Base-by-base conservation (phyloP, 2,329 filamentous ascomycete species). In the Myriangium duriaei region DNA sequence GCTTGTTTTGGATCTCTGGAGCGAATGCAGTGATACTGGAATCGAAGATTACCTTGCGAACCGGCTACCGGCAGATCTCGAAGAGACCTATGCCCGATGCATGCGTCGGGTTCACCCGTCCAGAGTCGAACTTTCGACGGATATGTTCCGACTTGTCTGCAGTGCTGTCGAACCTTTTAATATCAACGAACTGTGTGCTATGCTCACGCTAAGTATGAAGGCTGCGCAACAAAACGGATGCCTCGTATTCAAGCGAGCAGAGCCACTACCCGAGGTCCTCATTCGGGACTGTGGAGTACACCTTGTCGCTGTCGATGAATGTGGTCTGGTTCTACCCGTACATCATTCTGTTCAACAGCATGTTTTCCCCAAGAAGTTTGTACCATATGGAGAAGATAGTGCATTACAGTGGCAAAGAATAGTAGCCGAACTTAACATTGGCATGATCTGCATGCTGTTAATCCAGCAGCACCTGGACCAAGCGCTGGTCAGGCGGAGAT, bases 311-410 rank as follows among this genome's bases (percentile, higher is more conserved):
- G 32, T 15, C 10, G 32, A 14, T 11, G n/a, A 26, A n/a, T 32
- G 19, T 11, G 32, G n/a, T 9, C 29, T 19, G 3, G 35, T 42
- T 4, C n/a, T 16, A 5, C 41, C 35, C 2, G 21, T 37, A 5
- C 41, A 42, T 24, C 41, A 42, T 30, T 42, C 41, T 4, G 41
- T 42, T 4, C 30, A n/a, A 6, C 21, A 32, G 11, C 21, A 36
- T 19, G 17, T 36, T 7, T 26, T 26, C n/a, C 21, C 21, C 21
- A 7, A 7, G 21, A 7, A 26, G 21, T n/a, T n/a, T 7, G 7
- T 7, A n/a, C n/a, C 21, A 7, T 26, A 26, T 26, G 7, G 21
- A n/a, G 7, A 7, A n/a, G 7, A 26, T 7, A 26, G 21, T 26
- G n/a, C 21, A 26, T 26, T n/a, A 7, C 7, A 7, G 7, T n/a